phyloP scores from a whole-genome alignment of 768 basidiomycete genomes.

The Leccinum aurantiacum region DNA sequence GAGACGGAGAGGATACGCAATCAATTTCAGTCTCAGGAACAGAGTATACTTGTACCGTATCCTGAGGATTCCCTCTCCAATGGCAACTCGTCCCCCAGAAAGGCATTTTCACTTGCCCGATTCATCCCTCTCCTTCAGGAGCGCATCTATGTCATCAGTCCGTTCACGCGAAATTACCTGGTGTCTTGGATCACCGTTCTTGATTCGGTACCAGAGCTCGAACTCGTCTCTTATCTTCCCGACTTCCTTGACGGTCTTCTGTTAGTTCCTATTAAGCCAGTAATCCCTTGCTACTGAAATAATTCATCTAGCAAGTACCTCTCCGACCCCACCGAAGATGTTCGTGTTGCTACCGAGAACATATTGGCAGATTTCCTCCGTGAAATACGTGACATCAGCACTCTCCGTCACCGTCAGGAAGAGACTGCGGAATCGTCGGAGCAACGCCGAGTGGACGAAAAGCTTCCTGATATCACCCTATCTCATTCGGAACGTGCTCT shows the following conservation, averaged over 20 bases:
- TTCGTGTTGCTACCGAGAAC: constrained; percentile 86
- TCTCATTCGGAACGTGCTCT: constrained; percentile 56
- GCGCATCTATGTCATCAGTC: constrained; percentile 91
- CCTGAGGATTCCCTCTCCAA: constrained; percentile 45
- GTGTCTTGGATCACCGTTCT: constrained; percentile 96
- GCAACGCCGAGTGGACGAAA: constrained; percentile 48
- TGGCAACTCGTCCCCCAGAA: constrained; percentile 44
- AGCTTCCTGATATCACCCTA: constrained; percentile 57
- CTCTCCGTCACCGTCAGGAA: constrained; percentile 66
- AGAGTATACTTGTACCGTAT: constrained; percentile 64
- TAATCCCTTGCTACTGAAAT: constrained; percentile 6
- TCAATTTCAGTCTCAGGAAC: constrained; percentile 41
- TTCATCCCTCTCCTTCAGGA: constrained; percentile 94
- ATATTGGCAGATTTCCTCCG: constrained; percentile 86
- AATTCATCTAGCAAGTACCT: constrained; percentile 74
- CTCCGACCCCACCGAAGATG: constrained; percentile 92
- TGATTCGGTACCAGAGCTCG: constrained; percentile 94
- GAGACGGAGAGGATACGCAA: constrained; percentile 69
- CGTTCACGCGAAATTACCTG: constrained; percentile 94
- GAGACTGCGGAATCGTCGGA: constrained; percentile 46
- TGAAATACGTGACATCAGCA: constrained; percentile 84
- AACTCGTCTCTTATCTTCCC: constrained; percentile 91
- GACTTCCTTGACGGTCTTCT: constrained; percentile 92
- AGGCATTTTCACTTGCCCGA: constrained; percentile 90
- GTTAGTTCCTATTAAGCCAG: constrained; percentile 46